Percentiles rank a stretch among this genome's conserved stretches.
phyloP scores from a whole-genome alignment of 345 rosid species.

The Linum lewisii region DNA sequence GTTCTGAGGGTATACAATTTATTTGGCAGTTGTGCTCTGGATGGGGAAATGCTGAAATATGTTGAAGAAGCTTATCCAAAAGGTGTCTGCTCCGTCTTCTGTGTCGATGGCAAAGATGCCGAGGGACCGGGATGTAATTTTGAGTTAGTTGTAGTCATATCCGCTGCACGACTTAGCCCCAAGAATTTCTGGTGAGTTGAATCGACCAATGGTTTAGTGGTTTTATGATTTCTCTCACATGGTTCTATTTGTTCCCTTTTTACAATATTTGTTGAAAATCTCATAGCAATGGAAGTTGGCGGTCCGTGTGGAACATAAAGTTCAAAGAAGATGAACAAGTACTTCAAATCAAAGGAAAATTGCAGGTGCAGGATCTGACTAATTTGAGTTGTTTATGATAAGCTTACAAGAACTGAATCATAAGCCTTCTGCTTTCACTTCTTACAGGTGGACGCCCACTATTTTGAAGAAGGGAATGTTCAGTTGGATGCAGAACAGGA shows the following conservation, averaged over 20 bases:
- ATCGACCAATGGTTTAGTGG: slow-evolving; percentile 5
- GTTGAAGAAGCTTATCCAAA: slow-evolving; percentile 86
- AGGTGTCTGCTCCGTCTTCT: slow-evolving; percentile 74
- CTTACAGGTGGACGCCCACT: slow-evolving; percentile 87
- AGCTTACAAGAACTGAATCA: neutral
- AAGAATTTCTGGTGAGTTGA: slow-evolving; percentile 82
- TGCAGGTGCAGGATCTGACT: slow-evolving; percentile 44
- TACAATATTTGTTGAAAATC: neutral
- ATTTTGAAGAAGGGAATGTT: slow-evolving; percentile 98
- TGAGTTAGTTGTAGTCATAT: slow-evolving; percentile 79
- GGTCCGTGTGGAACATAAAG: slow-evolving; percentile 76
- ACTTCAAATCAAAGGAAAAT: slow-evolving; percentile 61
- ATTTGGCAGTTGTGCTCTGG: slow-evolving; percentile 64
- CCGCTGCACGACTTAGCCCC: slow-evolving; percentile 79
- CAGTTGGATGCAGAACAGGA: slow-evolving; percentile 87
- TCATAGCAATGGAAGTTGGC: slow-evolving; percentile 89
- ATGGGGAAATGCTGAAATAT: slow-evolving; percentile 74
- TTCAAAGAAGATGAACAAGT: slow-evolving; percentile 70
- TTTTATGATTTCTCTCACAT: neutral
- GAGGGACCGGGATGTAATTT: slow-evolving; percentile 84
- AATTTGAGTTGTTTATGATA: neutral
- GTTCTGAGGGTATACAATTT: neutral
- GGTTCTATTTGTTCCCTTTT: neutral
- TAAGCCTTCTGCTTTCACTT: slow-evolving; percentile 3
- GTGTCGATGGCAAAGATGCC: slow-evolving; percentile 63